phyloP scores from a whole-genome alignment of 805 yeast genomes.

The Candida maris region DNA sequence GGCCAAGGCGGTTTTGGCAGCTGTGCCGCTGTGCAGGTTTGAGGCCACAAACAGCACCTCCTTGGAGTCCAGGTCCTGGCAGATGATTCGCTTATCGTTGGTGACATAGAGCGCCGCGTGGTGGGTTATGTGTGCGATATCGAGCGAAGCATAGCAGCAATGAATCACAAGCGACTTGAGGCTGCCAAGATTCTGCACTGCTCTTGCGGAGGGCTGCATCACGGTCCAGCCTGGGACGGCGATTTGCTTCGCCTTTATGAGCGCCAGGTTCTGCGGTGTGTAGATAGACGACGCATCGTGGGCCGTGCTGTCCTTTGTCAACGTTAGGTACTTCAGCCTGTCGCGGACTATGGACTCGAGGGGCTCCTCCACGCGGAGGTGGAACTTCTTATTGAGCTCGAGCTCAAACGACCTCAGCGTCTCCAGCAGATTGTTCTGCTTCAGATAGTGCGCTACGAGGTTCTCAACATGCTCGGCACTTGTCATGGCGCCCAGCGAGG shows the following conservation, averaged over 20 bases:
- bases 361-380: slow-evolving; percentile 31
- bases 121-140: slow-evolving; percentile 1
- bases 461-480: slow-evolving; percentile 18
- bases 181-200: slow-evolving; percentile 12
- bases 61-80: slow-evolving; percentile 23
- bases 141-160: slow-evolving; percentile 15
- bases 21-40: slow-evolving; percentile 17
- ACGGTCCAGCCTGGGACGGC: slow-evolving; percentile 27
- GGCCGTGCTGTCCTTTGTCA: slow-evolving; percentile 8
- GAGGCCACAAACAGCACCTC: slow-evolving; percentile 8
- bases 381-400: slow-evolving; percentile 37
- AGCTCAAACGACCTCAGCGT: slow-evolving; percentile 48
- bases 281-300: slow-evolving; percentile 10
- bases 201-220: slow-evolving; percentile 13
- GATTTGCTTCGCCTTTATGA: slow-evolving; percentile 18
- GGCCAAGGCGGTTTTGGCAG: slow-evolving; percentile 20
- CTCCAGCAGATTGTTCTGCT: slow-evolving; percentile 40
- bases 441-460: slow-evolving; percentile 58
- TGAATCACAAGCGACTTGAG: slow-evolving; percentile 25
- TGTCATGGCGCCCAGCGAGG: too few species aligned
- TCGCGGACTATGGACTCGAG: slow-evolving; percentile 35
- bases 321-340: slow-evolving; percentile 25
- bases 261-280: slow-evolving; percentile 23
- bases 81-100: slow-evolving; percentile 23
- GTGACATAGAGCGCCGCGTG: slow-evolving; percentile 26